Conservation (phyloP, 2,329 filamentous ascomycete species). For the Setomelanomma holmii region DNA sequence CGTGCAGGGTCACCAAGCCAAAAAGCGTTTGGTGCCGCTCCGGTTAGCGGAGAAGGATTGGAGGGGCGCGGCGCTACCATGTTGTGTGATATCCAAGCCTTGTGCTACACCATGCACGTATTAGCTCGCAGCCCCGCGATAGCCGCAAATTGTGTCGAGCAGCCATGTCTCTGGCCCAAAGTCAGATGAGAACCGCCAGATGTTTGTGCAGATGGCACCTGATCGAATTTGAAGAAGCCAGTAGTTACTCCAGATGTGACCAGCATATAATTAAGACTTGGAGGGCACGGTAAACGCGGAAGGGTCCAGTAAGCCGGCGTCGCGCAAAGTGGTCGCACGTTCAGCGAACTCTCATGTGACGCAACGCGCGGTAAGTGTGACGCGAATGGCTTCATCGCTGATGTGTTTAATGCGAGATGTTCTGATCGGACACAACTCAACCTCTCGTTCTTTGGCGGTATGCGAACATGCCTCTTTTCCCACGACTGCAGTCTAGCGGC, state of each 20-base stretch:
- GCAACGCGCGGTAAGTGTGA: constrained; percentile 20
- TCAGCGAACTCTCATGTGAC: constrained; percentile 25
- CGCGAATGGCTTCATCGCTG: too few species aligned
- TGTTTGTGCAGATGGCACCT: neutral
- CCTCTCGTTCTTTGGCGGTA: too few species aligned
- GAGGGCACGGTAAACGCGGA: constrained; percentile 23
- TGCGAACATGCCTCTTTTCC: neutral
- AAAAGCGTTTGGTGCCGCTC: constrained; percentile 19
- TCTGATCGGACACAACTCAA: too few species aligned
- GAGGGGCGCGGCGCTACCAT: constrained; percentile 25
- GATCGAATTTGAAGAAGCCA: neutral
- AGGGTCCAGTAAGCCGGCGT: constrained; percentile 20
- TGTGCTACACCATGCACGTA: constrained; percentile 23
- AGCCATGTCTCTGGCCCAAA: constrained; percentile 7
- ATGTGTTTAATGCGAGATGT: too few species aligned
- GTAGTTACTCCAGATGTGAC: neutral
- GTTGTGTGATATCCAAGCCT: constrained; percentile 29
- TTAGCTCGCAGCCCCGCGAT: constrained; percentile 26
- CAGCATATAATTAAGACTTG: constrained; percentile 11
- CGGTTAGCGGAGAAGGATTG: constrained; percentile 28
- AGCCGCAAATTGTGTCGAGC: constrained; percentile 24
- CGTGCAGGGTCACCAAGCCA: constrained; percentile 21
- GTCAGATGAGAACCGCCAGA: constrained; percentile 20
- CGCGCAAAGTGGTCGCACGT: constrained; percentile 24
- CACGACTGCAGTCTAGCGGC: constrained; percentile 2